phyloP scores from a whole-genome alignment of 768 basidiomycete genomes.

The Grammothele lineata region DNA sequence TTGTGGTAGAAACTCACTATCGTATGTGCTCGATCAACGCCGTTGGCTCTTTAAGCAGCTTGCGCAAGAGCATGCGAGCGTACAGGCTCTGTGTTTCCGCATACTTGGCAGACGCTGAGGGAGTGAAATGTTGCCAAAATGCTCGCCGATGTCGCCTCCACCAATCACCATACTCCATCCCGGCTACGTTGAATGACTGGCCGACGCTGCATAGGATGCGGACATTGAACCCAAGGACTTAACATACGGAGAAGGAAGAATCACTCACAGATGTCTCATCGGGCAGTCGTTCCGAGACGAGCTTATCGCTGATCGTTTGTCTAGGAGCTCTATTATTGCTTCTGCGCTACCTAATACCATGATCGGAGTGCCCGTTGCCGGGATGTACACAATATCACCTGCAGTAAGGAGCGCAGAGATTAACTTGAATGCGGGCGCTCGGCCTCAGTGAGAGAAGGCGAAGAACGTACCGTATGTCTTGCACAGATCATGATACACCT shows the following conservation, averaged over 20 bases:
- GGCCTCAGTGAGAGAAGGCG: too few relatives aligned
- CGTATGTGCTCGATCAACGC: slow-evolving; percentile 11
- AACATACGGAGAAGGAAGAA: too few relatives aligned
- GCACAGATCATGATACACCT: not conserved
- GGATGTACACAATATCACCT: slow-evolving; percentile 1
- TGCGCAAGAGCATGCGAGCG: not conserved
- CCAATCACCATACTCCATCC: slow-evolving; percentile 17
- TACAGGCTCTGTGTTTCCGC: not conserved
- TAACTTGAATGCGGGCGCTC: not conserved
- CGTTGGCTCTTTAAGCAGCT: slow-evolving; percentile 8
- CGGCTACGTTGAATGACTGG: slow-evolving; percentile 5
- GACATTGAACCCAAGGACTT: too few relatives aligned
- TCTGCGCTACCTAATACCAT: not conserved
- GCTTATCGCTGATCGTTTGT: slow-evolving; percentile 1
- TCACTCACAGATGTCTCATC: not conserved
- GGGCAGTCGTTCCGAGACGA: not conserved
- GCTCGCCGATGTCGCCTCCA: slow-evolving; percentile 18
- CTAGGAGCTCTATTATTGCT: not conserved
- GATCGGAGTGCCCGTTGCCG: not conserved
- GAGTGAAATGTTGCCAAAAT: slow-evolving; percentile 15
- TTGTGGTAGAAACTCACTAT: slow-evolving; percentile 3
- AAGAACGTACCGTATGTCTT: not conserved
- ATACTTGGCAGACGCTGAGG: not conserved
- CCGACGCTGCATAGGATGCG: slow-evolving; percentile 2
- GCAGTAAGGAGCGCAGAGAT: not conserved